Conservation (phyloP, 768 basidiomycete genomes). For the Gymnopilus junonius region DNA sequence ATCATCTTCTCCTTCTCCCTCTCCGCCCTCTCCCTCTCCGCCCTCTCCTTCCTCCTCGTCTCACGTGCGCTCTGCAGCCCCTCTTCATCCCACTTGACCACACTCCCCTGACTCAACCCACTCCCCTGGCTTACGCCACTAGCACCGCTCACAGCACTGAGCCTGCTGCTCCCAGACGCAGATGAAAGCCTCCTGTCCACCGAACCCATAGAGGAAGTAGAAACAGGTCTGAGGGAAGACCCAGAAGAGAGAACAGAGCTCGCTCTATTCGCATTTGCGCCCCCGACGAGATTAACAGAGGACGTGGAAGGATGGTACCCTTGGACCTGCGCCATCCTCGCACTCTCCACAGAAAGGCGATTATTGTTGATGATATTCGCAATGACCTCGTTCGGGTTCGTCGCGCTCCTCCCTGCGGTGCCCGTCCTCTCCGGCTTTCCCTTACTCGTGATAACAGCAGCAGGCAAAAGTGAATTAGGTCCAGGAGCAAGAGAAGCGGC, state of each 20-base stretch:
- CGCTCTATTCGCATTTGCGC: conserved; percentile 1
- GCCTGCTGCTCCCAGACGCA: conserved; percentile 10
- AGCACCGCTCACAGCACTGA: conserved; percentile 3
- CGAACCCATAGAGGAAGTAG: conserved; percentile 20
- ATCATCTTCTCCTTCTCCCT: conserved; percentile 32
- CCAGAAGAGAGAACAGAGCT: conserved; percentile 33
- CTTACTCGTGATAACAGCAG: not conserved
- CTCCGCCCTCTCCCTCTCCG: conserved; percentile 32
- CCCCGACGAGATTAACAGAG: not conserved
- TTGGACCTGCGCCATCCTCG: conserved; percentile 19
- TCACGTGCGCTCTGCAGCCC: conserved; percentile 53
- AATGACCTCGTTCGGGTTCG: not conserved
- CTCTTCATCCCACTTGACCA: conserved; percentile 32
- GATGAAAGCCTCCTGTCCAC: conserved; percentile 25
- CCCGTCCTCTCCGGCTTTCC: not conserved
- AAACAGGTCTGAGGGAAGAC: conserved; percentile 40
- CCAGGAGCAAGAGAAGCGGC: not conserved
- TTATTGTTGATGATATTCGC: conserved; percentile 23
- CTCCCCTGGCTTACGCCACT: conserved; percentile 31
- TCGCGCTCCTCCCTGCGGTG: not conserved
- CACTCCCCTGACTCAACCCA: conserved; percentile 10
- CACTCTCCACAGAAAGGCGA: conserved; percentile 42
- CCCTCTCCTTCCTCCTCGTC: conserved; percentile 43
- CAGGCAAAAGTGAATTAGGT: not conserved
- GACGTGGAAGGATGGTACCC: not conserved